Evolutionary conservation across 306 rosid species (phyloP), one percentile per base, ranked within the genome.

Genomic region (Biancaea sappan): DNA sequence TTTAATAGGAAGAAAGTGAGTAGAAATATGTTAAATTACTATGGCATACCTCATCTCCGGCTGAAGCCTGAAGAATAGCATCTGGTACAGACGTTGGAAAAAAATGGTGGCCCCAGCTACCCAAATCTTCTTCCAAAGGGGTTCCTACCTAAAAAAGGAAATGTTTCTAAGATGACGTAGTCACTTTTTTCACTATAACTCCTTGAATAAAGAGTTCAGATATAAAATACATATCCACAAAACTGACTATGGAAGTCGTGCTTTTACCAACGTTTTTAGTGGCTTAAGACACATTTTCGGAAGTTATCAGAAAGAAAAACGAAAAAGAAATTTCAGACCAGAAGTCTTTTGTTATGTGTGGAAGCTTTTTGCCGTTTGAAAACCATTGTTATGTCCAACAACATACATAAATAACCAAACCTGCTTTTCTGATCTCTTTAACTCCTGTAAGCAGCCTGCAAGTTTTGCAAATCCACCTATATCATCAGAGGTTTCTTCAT

Each of bases 71-170:
- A 56, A 94, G 85, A 63, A 91, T 89, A 69, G 86, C 60, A 84
- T 94, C 98, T 2, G 98, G 98, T 18, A 91, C 97, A 47, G 98
- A 79, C 46, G 85, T 57, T 62, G 98, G 75, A 81, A 32, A 75
- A 73, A 86, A 91, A 84, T 94, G 98, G 83, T 94, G 98, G 57
- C 98, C 98, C 98, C 98, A 94, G 59, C 86, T 85, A 75, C 89
- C 85, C 76, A 94, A 83, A 81, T 94, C 96, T 79, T 94, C 97
- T 87, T 94, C 98, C 59, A 91, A 76, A 66, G 98, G 97, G 52
- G 81, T 75, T 79, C 98, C 98, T 13, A 87, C 85, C 98, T 93
- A 89, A 76, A 79, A 77, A 73, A 15, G 54, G 44, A 78, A 29
- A 73, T 54, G 35, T 26, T 24, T 44, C 16, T 13, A 64, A 74